These are phyloP conservation scores for Hypericum perforatum DNA, from an alignment of 345 rosid species.

Conservation along the genomic window DNA sequence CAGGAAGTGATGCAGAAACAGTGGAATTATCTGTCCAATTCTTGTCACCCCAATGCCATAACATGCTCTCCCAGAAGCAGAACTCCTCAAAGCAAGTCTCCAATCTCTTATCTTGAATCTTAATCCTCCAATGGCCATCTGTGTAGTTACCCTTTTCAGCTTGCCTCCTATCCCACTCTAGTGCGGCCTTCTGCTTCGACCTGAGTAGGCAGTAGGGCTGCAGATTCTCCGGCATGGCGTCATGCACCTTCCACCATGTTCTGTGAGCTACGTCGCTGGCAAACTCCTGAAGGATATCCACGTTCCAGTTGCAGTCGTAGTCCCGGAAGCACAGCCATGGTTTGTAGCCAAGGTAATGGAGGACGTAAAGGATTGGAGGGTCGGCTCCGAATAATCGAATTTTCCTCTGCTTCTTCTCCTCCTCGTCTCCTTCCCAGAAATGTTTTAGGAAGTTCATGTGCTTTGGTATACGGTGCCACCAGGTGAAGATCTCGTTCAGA, in stretches of 20 bases:
- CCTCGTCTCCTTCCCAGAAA: constrained; percentile 85
- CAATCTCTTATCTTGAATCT: constrained; percentile 57
- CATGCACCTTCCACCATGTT: constrained; percentile 86
- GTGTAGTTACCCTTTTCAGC: constrained; percentile 67
- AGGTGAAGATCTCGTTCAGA: constrained; percentile 81
- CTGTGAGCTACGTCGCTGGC: constrained; percentile 73
- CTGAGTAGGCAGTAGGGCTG: constrained; percentile 63
- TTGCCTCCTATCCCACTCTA: constrained; percentile 83
- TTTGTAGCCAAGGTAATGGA: constrained; percentile 75
- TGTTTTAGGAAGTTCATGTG: constrained; percentile 94
- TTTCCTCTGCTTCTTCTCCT: constrained; percentile 62
- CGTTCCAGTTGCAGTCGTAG: constrained; percentile 96
- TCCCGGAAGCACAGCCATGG: constrained; percentile 91
- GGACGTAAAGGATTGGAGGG: constrained; percentile 74
- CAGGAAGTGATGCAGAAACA: constrained; percentile 19
- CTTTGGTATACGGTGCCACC: constrained; percentile 95
- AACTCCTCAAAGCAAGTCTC: constrained; percentile 59
- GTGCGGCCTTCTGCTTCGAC: constrained; percentile 73
- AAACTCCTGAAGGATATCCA: constrained; percentile 60
- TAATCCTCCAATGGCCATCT: constrained; percentile 79
- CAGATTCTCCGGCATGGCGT: constrained; percentile 63
- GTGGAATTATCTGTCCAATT: constrained; percentile 55
- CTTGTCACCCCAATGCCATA: constrained; percentile 85
- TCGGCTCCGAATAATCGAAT: constrained; percentile 60
- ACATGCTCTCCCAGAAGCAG: constrained; percentile 85